These are phyloP conservation scores for Hyphopichia burtonii DNA, from an alignment of 1,139 yeast genomes.

Conservation along the genomic window DNA sequence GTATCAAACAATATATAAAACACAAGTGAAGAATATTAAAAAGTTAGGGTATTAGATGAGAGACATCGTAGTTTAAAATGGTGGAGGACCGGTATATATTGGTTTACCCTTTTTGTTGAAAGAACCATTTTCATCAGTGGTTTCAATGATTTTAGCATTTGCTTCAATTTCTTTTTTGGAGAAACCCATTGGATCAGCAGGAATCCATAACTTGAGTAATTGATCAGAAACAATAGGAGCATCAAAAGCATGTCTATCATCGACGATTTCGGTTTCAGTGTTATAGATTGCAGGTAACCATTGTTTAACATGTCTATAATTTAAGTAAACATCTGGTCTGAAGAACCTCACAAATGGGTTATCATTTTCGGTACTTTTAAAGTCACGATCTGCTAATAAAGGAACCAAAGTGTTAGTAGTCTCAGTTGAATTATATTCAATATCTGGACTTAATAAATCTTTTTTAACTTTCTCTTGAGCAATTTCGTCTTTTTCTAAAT, in stretches of 20 bases:
- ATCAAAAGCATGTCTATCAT: constrained; percentile 51
- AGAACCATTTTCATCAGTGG: constrained; percentile 66
- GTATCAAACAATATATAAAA: too few species aligned
- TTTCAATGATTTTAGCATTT: constrained; percentile 42
- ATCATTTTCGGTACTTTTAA: constrained; percentile 26
- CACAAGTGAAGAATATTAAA: too few species aligned
- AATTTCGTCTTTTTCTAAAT: constrained; percentile 6
- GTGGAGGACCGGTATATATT: constrained; percentile 59
- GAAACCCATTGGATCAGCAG: constrained; percentile 81
- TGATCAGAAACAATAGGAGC: constrained; percentile 68
- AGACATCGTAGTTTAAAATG: too few species aligned
- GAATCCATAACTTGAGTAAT: constrained; percentile 83
- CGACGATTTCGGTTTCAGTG: constrained; percentile 26
- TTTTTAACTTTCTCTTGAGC: constrained; percentile 20
- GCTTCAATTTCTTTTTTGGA: constrained; percentile 58
- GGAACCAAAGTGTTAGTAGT: constrained; percentile 27
- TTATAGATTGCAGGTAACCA: constrained; percentile 53
- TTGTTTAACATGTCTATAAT: constrained; percentile 53
- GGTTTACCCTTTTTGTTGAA: constrained; percentile 60
- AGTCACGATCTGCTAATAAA: constrained; percentile 55
- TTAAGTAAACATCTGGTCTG: constrained; percentile 64
- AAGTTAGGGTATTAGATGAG: too few species aligned
- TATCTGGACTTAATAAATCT: constrained; percentile 21
- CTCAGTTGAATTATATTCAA: constrained; percentile 2
- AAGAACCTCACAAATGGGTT: constrained; percentile 48